These are phyloP conservation scores for Hansenula lynferdii DNA, from an alignment of 1,139 yeast species.

Conservation along the genomic window DNA sequence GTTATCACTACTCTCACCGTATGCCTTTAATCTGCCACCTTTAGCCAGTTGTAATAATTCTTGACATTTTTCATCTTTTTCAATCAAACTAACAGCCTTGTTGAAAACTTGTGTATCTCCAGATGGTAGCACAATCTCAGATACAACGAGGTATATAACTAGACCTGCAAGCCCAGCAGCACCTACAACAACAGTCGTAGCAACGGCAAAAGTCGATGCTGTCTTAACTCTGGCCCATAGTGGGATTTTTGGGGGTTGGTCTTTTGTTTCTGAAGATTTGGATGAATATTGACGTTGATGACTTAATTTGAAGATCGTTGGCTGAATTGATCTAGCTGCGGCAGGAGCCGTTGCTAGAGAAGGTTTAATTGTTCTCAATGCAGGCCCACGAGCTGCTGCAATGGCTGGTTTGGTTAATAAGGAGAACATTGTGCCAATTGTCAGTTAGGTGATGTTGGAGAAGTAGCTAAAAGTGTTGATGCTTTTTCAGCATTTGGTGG, in stretches of 20 bases:
- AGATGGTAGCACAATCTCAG: slow-evolving; percentile 80
- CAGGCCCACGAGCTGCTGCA: too few species aligned
- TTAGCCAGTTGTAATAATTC: slow-evolving; percentile 46
- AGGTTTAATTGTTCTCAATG: background rate
- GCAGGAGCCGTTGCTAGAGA: too few species aligned
- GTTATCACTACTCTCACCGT: slow-evolving; percentile 69
- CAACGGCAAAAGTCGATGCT: slow-evolving; percentile 56
- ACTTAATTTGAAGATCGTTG: too few species aligned
- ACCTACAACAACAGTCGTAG: slow-evolving; percentile 58
- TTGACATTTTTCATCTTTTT: slow-evolving; percentile 60
- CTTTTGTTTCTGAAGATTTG: background rate
- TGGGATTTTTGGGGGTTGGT: slow-evolving; percentile 19
- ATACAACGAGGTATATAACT: slow-evolving; percentile 69
- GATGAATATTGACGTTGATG: slow-evolving; percentile 1
- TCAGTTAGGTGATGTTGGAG: too few species aligned
- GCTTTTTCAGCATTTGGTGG: too few species aligned
- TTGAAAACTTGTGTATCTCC: slow-evolving; percentile 91
- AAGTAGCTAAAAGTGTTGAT: too few species aligned
- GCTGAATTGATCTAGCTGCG: too few species aligned
- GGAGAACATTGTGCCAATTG: too few species aligned
- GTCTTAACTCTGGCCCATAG: slow-evolving; percentile 39
- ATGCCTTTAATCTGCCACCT: slow-evolving; percentile 69
- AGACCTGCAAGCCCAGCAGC: slow-evolving; percentile 64
- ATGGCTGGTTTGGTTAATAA: too few species aligned
- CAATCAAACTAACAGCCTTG: slow-evolving; percentile 73